Base-by-base conservation (phyloP, 306 rosid species). In the Abrus pulchellus region DNA sequence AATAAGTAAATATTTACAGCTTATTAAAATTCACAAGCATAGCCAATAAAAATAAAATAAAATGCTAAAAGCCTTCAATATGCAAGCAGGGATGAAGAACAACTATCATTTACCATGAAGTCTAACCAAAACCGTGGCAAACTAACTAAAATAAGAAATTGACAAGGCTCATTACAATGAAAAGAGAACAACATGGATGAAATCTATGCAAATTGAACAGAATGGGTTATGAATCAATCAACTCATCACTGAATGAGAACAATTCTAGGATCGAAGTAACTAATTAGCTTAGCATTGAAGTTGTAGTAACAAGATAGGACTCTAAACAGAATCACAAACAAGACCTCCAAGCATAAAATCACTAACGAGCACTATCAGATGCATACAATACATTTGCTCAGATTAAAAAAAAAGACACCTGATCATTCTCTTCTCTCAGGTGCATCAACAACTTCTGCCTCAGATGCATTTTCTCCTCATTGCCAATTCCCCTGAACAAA, bases 401-500 rank as follows among this genome's bases (percentile, higher is more conserved):
- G 49, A 74, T 4, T 8, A 30, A n/a, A 64, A 59, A 49, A 50
- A 13, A 63, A 72, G 77, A 32, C 52, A 94, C 99, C 99, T 93
- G 89, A 81, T 89, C 83, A 86, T 88, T 89, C 76, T 92, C 97
- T 86, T 95, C 99, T 74, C 97, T 88, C 85, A 91, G 82, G 84
- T 93, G 90, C 71, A 88, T 77, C 90, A 95, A 75, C 86, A 95
- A 89, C 80, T 91, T 95, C 80, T 93, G 92, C 82, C 89, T 88
- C 76, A 93, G 85, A 84, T 95, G 93, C 45, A 69, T 61, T 86
- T 95, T 95, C 94, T 95, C 97, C 86, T 88, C 98, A 13, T 85
- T 93, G 89, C 89, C 83, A 72, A 95, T 90, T 49, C 97, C 98
- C 75, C 99, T 95, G 93, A 68, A 86, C 70, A 72, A 27, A 75